Evolutionary conservation across 1,284 basidiomycete genomes (phyloP).

Genomic region (Tilletia horrida): DNA sequence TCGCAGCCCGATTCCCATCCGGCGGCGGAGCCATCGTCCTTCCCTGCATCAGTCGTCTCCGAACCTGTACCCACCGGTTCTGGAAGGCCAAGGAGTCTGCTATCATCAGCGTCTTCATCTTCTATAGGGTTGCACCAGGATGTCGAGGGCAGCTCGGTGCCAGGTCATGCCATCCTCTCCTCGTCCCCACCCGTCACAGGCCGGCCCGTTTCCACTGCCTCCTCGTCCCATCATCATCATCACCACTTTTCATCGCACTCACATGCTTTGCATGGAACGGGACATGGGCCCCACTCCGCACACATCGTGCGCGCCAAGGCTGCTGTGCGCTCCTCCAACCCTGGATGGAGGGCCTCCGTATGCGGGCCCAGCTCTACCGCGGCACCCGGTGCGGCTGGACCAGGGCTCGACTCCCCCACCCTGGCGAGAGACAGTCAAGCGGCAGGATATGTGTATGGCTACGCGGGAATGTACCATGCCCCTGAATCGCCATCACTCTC

Average conservation of each 20-base stretch:
- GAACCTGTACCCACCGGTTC: not conserved
- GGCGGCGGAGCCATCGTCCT: too few relatives aligned
- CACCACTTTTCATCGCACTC: not conserved
- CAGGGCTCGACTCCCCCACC: not conserved
- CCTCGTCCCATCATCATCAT: constrained; percentile 1
- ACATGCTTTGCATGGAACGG: not conserved
- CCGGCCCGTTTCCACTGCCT: not conserved
- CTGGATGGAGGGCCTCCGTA: constrained; percentile 9
- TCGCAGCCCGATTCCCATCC: too few relatives aligned
- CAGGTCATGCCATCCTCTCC: not conserved
- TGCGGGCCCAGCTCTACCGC: constrained; percentile 1
- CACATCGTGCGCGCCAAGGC: constrained; percentile 14
- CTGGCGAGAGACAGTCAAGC: not conserved
- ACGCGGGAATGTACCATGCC: constrained; percentile 1
- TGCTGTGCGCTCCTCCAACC: constrained; percentile 12
- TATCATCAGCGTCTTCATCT: not conserved
- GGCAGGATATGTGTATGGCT: not conserved
- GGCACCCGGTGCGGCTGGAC: not conserved
- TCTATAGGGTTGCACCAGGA: not conserved
- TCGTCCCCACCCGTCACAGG: constrained; percentile 1
- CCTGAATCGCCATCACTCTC: constrained; percentile 1
- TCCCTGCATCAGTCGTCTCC: too few relatives aligned
- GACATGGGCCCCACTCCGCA: constrained; percentile 1
- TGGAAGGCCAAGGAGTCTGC: not conserved
- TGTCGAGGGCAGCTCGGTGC: too few relatives aligned